Evolutionary conservation across 768 basidiomycete genomes (phyloP), one percentile per base, ranked within the genome.

Genomic region (Mycena venus): DNA sequence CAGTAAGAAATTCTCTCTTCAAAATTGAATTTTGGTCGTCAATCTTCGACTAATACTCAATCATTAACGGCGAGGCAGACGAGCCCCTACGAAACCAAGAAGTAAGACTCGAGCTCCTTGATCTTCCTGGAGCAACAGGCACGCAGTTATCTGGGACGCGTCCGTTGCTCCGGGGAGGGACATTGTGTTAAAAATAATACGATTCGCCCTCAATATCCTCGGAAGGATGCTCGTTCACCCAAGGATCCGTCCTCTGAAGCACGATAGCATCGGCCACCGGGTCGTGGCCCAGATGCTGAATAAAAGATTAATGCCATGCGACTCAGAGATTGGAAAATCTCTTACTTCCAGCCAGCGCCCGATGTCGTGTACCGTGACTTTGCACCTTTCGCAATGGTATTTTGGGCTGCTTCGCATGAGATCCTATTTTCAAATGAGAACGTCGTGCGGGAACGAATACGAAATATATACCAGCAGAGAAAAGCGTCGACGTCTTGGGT

Each of bases 241-340:
- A 70, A 15, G 73, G 38, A 21, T 74, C 68, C 68, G 60, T 74
- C 34, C 63, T 64, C 32, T 60, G 17, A 8, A 74, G 63, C 17
- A 70, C 68, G 14, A 70, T 36, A 4, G 73, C 68, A 29, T 74
- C 73, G n/a, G 68, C 53, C 12, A 55, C 73, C 25, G 68, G 56
- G 21, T 74, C 73, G 53, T 74, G 73, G 31, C 73, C 73, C 1
- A 74, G 55, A 42, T 74, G 73, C 73, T 70, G 34, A 27, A 27
- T 29, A 27, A 25, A 53, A 29, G 10, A 47, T 66, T 9, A 49
- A 34, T 2, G 8, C 1, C 29, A 31, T 7, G 51, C 32, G 14
- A 25, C 21, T 23, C 11, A 3, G 3, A 25, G 21, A 11, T 19
- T 4, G 9, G 5, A 11, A 27, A 23, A 40, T 42, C 36, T 47